Base-by-base conservation (phyloP, 2,329 filamentous ascomycete genomes). In the Xylaria sp. region DNA sequence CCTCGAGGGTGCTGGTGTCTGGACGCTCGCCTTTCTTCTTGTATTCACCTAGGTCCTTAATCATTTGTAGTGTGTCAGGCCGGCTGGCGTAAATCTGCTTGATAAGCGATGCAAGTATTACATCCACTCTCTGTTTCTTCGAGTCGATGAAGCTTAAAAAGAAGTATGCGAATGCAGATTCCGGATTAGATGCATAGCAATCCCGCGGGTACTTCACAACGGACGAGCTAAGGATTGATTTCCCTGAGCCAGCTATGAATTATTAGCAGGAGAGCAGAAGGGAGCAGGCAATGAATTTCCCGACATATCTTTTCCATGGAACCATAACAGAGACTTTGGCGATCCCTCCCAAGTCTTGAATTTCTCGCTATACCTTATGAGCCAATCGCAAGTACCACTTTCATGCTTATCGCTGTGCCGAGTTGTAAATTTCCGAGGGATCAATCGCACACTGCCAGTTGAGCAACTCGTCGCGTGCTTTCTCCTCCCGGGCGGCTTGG, bases 151-250 rank as follows among this genome's bases (percentile, higher is more conserved):
- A 63, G 25, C 60, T 63, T 5, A 63, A 63, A 23, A 63, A 63
- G 60, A 63, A 63, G 41, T 63, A 63, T 30, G 52, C 60, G 18
- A 48, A 63, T 36, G 60, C 30, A 30, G 23, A 34, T 63, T 15
- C 41, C 3, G 61, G 53, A 12, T 64, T 25, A n/a, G 20, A 41
- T 32, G 2, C 4, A 12, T 50, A 43, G 15, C 45, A 32, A 7
- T 64, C 45, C 34, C 12, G 18, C 7, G 59, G n/a, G 34, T 52
- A 18, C 8, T 52, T 23, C 1, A 64, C 15, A 34, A 64, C 61
- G 13, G 61, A 64, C 1, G 53, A 64, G 34, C 53, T 64, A 10
- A 64, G 53, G 18, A 64, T 52, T 32, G 61, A 58, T 43, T 64
- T 64, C 18, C 53, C 61, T n/a, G 7, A 58, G 1, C 61, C 61